These are phyloP conservation scores for Fusarium napiforme DNA, from an alignment of 2,329 filamentous ascomycete species.

Conservation along the genomic window DNA sequence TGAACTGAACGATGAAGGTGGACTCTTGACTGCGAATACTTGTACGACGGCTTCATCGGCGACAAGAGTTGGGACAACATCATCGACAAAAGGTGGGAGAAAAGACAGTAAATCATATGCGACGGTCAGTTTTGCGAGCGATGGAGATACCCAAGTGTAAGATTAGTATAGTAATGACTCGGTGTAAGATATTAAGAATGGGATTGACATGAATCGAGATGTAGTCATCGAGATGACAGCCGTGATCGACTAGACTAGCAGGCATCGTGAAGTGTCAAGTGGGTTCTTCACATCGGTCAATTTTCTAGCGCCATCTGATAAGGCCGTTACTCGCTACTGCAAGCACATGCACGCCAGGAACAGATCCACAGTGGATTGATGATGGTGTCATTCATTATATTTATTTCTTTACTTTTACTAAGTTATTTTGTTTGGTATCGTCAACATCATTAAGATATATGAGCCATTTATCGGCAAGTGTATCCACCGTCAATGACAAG, in stretches of 20 bases:
- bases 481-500: conserved; percentile 80
- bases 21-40: background rate
- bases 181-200: too few species aligned
- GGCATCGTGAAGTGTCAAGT: conserved; percentile 11
- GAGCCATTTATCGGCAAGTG: conserved; percentile 54
- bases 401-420: conserved; percentile 12
- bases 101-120: background rate
- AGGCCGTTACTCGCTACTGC: conserved; percentile 12
- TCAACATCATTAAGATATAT: conserved; percentile 17
- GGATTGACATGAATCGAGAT: background rate
- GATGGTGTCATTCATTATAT: conserved; percentile 18
- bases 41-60: background rate
- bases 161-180: background rate
- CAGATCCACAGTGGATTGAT: conserved; percentile 18
- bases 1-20: background rate
- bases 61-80: background rate
- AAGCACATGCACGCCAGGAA: conserved; percentile 14
- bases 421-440: conserved; percentile 22
- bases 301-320: conserved; percentile 25
- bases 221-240: background rate
- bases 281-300: background rate
- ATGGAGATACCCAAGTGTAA: conserved; percentile 20
- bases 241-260: conserved; percentile 13
- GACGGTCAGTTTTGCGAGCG: conserved; percentile 7
- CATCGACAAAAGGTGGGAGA: background rate